Evolutionary conservation across 345 rosid species (phyloP).

Genomic region (Hypericum perforatum): DNA sequence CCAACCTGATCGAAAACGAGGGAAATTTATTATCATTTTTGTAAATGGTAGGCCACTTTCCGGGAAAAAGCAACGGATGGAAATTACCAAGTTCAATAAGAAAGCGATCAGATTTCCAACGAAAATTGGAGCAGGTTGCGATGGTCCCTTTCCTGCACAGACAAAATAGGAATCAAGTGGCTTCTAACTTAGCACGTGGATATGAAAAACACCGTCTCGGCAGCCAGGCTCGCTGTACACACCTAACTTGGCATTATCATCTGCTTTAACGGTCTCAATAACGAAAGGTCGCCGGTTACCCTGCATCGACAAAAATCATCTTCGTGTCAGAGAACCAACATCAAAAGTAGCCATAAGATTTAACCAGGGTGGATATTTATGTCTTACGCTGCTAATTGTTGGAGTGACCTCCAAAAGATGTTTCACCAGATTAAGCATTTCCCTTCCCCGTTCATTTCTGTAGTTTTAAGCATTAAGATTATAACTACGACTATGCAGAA

Average conservation of each 20-base stretch:
- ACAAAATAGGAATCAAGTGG: not conserved
- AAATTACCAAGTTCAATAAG: constrained; percentile 60
- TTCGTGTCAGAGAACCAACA: not conserved
- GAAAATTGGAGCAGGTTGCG: constrained; percentile 77
- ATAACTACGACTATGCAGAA: not conserved
- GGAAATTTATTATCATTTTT: constrained; percentile 2
- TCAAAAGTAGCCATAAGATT: not conserved
- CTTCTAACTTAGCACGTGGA: not conserved
- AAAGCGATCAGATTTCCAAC: constrained; percentile 75
- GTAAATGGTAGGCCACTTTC: not conserved
- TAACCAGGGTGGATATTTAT: constrained; percentile 7
- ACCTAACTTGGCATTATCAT: constrained; percentile 86
- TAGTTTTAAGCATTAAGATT: constrained; percentile 15
- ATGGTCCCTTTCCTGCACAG: constrained; percentile 70
- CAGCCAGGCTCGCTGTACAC: constrained; percentile 11
- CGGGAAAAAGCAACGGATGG: constrained; percentile 1
- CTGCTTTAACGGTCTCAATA: constrained; percentile 92
- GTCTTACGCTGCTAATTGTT: constrained; percentile 61
- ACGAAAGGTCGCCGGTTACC: constrained; percentile 81
- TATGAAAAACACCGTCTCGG: not conserved
- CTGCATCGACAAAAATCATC: constrained; percentile 25
- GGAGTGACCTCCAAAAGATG: constrained; percentile 75
- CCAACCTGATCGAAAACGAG: constrained; percentile 47
- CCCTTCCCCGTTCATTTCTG: constrained; percentile 83
- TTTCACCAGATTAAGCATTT: constrained; percentile 79